Evolutionary conservation across 176 grass and related monocot genomes (phyloP).

Genomic region (Hordeum vulgare): MorexV3_pseudomolecules_assembly NC_058520.1:509427658-509428157

Average conservation of each 20-base stretch:
- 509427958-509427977: not conserved
- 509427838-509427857: not conserved
- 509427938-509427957: no score
- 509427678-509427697: not conserved
- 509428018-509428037: not conserved
- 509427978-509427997: not conserved
- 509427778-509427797: not conserved
- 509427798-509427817: not conserved
- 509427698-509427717: constrained; percentile 7
- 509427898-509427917: no score
- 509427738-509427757: constrained; percentile 1
- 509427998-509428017: not conserved
- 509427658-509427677: not conserved
- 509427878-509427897: no score
- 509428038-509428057: not conserved
- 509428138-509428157: not conserved
- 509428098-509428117: not conserved
- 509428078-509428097: not conserved
- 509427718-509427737: not conserved
- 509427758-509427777: not conserved
- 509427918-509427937: no score
- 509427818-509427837: not conserved
- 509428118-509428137: not conserved
- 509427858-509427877: no score
- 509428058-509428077: not conserved